Evolutionary conservation across 768 basidiomycete genomes (phyloP).

Genomic region (Grammothele lineata): DNA sequence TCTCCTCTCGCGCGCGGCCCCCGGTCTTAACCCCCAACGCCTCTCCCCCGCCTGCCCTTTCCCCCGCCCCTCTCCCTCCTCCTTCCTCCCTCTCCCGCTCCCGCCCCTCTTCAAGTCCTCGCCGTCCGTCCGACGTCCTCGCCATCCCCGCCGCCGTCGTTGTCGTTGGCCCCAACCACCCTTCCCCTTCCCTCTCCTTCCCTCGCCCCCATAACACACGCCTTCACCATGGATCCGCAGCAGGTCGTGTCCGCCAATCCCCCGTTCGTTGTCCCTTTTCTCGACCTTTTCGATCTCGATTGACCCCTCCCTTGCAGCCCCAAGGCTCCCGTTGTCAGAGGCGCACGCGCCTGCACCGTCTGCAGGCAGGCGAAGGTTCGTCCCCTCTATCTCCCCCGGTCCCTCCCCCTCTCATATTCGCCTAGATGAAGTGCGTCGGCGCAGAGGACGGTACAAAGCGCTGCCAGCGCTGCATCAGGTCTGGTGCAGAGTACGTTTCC

Average conservation of each 20-base stretch:
- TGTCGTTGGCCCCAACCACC: not conserved
- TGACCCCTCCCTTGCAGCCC: slow-evolving; percentile 22
- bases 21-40: not conserved
- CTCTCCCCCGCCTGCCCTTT: not conserved
- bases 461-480: slow-evolving; percentile 82
- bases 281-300: not conserved
- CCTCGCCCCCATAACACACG: not conserved
- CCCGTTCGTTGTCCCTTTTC: not conserved
- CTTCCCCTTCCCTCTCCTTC: slow-evolving; percentile 7
- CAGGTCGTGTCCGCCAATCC: not conserved
- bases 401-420: slow-evolving; percentile 3
- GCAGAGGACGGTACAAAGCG: slow-evolving; percentile 79
- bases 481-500: slow-evolving; percentile 62
- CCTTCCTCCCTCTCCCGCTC: not conserved
- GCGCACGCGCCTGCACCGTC: slow-evolving; percentile 72
- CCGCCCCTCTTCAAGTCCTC: not conserved
- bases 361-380: slow-evolving; percentile 78
- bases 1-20: not conserved
- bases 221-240: slow-evolving; percentile 13
- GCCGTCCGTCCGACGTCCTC: not conserved
- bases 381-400: slow-evolving; percentile 14
- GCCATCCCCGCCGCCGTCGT: not conserved
- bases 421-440: slow-evolving; percentile 87
- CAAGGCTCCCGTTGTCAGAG: slow-evolving; percentile 43
- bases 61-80: not conserved